Base-by-base conservation (phyloP, 73 alveolate genomes). In the Diophrys sp. region DNA sequence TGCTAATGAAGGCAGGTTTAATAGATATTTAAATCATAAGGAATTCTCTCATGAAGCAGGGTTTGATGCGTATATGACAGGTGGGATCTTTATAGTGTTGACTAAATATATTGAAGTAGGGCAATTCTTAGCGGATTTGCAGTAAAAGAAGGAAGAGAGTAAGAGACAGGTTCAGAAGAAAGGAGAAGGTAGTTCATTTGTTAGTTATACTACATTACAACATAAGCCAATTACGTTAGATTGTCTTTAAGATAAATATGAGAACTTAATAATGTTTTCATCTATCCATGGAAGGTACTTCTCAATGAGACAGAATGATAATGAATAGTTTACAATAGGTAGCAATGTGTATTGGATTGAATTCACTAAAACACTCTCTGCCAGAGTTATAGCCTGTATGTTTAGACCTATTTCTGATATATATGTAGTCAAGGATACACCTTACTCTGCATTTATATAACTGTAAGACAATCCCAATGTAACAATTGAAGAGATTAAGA, bases 51-150 rank as follows among this genome's bases (percentile, higher is more conserved):
- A 90, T 77, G 93, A 90, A 67, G 96, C 96, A 1, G 94, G 89
- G 44, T 90, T 81, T 71, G 96, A 90, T 73, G 96, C 96, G 29
- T 81, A 81, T 66, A 90, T 90, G 96, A 81, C 96, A 29, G 96
- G 96, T 0, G 54, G 33, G 11, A 71, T 82, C 25, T 89, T 89
- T 72, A 73, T 85, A 0, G 53, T 25, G 14, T 53, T 72, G 32
- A 23, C 84, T 23, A 82, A 83, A 67, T 78, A 66, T 69, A 11
- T 1, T 1, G 85, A 79, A 79, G 56, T 86, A 0, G 89, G 89
- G 23, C 72, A 79, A 26, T 28, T 71, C 14, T 44, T 82, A 34
- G 53, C 56, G 1, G 71, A 76, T 44, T 67, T 75, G 55, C 0
- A 75, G 55, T 32, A 73, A 44, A 44, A 44, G 62, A 44, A 44